Percentiles rank a stretch among this genome's conserved stretches.
Evolutionary conservation across 495 filamentous ascomycete genomes (phyloP).

Genomic region (Xylaria intraflava): DNA sequence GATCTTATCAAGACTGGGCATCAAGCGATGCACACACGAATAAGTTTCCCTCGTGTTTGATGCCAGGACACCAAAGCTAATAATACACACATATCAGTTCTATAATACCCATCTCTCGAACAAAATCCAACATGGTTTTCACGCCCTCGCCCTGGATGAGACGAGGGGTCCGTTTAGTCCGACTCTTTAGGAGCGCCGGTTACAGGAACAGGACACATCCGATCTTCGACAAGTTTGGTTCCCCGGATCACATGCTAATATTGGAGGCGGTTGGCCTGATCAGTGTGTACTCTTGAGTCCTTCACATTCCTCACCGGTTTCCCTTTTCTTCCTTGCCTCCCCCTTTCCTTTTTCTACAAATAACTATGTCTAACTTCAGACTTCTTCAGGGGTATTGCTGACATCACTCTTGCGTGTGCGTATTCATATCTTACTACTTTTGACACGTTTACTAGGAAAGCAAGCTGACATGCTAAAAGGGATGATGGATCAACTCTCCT

Average conservation of each 20-base stretch:
- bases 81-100: slow-evolving; percentile 38
- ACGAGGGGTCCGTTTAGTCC: slow-evolving; percentile 57
- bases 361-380: slow-evolving; percentile 5
- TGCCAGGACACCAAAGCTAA: slow-evolving; percentile 6
- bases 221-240: slow-evolving; percentile 70
- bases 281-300: slow-evolving; percentile 9
- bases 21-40: slow-evolving; percentile 46
- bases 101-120: slow-evolving; percentile 54
- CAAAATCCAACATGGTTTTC: slow-evolving; percentile 61
- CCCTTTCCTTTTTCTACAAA: slow-evolving; percentile 17
- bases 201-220: slow-evolving; percentile 31
- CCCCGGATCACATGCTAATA: slow-evolving; percentile 59
- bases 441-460: slow-evolving; percentile 5
- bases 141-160: slow-evolving; percentile 70
- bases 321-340: not conserved
- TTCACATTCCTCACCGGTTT: not conserved
- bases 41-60: slow-evolving; percentile 3
- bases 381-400: slow-evolving; percentile 43
- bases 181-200: slow-evolving; percentile 51
- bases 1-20: slow-evolving; percentile 22
- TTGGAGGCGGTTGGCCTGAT: slow-evolving; percentile 51
- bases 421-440: not conserved
- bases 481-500: slow-evolving; percentile 64
- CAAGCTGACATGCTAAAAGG: slow-evolving; percentile 12
- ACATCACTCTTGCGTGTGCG: slow-evolving; percentile 59